phyloP scores from a whole-genome alignment of 1,139 yeast species.

The Sporopachydermia cereana region DNA sequence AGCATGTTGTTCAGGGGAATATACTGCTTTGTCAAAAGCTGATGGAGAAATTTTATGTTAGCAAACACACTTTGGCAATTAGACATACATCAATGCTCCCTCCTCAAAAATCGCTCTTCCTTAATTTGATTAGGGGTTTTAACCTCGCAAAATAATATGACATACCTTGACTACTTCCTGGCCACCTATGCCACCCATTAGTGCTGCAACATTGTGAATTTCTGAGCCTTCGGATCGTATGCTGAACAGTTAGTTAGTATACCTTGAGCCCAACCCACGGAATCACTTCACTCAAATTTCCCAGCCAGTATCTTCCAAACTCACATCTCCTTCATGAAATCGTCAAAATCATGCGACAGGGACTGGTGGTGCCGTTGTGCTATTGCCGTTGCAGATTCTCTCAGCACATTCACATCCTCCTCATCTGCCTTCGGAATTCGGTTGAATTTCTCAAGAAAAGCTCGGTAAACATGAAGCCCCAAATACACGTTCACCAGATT shows the following conservation, averaged over 20 bases:
- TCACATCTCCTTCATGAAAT: slow-evolving; percentile 15
- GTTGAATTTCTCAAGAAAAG: not conserved
- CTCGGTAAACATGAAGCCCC: not conserved
- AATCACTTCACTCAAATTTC: not conserved
- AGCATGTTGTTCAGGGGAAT: slow-evolving; percentile 57
- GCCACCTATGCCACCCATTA: slow-evolving; percentile 71
- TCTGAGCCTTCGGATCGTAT: slow-evolving; percentile 31
- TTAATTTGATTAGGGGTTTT: too few relatives aligned
- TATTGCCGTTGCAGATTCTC: not conserved
- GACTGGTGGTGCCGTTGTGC: not conserved
- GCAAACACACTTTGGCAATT: too few relatives aligned
- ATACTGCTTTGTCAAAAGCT: slow-evolving; percentile 56
- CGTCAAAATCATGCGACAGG: slow-evolving; percentile 9
- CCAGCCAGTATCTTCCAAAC: slow-evolving; percentile 6
- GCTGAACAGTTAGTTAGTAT: slow-evolving; percentile 5
- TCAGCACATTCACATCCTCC: not conserved
- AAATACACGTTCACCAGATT: not conserved
- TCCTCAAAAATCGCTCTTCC: too few relatives aligned
- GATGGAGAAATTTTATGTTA: too few relatives aligned
- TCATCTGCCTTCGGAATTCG: not conserved
- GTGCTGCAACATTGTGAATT: slow-evolving; percentile 35
- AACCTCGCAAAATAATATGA: too few relatives aligned
- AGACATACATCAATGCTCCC: too few relatives aligned
- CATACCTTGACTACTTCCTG: slow-evolving; percentile 55
- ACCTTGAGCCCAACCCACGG: too few relatives aligned